Conservation (phyloP, 441 rosid species). For the Melastoma candidum region DNA sequence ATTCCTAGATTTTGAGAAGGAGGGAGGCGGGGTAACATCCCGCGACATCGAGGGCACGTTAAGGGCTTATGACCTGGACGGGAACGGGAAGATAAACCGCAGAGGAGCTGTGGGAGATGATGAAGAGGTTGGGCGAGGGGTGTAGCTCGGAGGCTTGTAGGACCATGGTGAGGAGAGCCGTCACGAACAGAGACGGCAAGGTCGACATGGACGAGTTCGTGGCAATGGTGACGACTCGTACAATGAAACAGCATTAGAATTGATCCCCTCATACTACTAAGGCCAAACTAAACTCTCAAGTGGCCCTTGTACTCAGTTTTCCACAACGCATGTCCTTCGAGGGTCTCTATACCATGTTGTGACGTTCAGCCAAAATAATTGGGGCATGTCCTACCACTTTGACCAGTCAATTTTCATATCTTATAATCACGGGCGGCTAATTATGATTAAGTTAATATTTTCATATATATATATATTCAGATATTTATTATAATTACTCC, state of each 20-base stretch:
- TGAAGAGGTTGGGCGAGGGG: conserved; percentile 45
- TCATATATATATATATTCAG: too few species aligned
- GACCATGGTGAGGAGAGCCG: conserved; percentile 40
- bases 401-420: too few species aligned
- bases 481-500: too few species aligned
- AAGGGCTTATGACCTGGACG: conserved; percentile 35
- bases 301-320: too few species aligned
- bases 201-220: conserved; percentile 38
- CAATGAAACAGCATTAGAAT: conserved; percentile 3
- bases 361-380: too few species aligned
- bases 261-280: too few species aligned
- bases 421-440: too few species aligned
- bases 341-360: too few species aligned
- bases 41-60: conserved; percentile 34
- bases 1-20: conserved; percentile 26
- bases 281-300: too few species aligned
- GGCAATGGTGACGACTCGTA: conserved; percentile 28
- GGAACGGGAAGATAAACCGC: conserved; percentile 39
- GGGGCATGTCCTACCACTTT: too few species aligned
- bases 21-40: conserved; percentile 24
- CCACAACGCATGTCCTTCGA: too few species aligned
- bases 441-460: too few species aligned
- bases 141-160: conserved; percentile 32
- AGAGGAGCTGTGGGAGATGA: conserved; percentile 38
- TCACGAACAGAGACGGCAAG: conserved; percentile 35